Percentiles rank a stretch among this genome's conserved stretches.
phyloP scores from a whole-genome alignment of 2,329 filamentous ascomycete genomes.

The Ustilaginoidea virens region DNA sequence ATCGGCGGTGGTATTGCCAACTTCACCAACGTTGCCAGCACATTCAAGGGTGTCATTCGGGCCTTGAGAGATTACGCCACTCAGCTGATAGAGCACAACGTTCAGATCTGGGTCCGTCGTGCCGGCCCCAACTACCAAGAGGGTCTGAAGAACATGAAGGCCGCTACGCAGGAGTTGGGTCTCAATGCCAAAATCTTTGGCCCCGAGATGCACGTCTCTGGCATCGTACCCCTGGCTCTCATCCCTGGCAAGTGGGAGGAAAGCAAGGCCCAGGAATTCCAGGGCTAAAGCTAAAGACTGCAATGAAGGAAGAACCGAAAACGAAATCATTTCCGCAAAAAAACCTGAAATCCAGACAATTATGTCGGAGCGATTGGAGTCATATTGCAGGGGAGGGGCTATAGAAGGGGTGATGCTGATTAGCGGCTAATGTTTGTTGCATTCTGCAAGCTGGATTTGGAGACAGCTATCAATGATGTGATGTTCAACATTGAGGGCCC shows the following conservation, averaged over 20 bases:
- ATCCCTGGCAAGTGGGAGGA: slow-evolving; percentile 48
- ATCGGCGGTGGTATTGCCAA: slow-evolving; percentile 99
- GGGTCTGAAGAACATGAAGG: slow-evolving; percentile 99
- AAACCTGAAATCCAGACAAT: background rate
- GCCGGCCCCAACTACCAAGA: slow-evolving; percentile 97
- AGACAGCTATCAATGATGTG: too few species aligned
- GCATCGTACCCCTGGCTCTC: slow-evolving; percentile 88
- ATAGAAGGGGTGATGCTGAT: slow-evolving; percentile 9
- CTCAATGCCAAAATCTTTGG: slow-evolving; percentile 52
- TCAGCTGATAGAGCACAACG: slow-evolving; percentile 85
- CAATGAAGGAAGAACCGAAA: background rate
- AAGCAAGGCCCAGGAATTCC: slow-evolving; percentile 46
- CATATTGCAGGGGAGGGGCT: slow-evolving; percentile 2
- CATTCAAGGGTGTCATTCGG: slow-evolving; percentile 99
- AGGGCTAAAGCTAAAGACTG: slow-evolving; percentile 23
- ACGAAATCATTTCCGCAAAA: background rate
- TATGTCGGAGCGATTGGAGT: background rate
- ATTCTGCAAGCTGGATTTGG: slow-evolving; percentile 19
- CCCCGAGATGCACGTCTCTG: slow-evolving; percentile 87
- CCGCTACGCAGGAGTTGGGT: slow-evolving; percentile 81
- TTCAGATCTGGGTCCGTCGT: slow-evolving; percentile 87
- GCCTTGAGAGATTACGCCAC: slow-evolving; percentile 82
- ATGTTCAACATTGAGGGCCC: background rate
- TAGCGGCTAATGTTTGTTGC: slow-evolving; percentile 14
- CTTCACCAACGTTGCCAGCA: slow-evolving; percentile 99